These are phyloP conservation scores for Ustilago esculenta DNA, from an alignment of 1,284 basidiomycete species.

Conservation along the genomic window DNA sequence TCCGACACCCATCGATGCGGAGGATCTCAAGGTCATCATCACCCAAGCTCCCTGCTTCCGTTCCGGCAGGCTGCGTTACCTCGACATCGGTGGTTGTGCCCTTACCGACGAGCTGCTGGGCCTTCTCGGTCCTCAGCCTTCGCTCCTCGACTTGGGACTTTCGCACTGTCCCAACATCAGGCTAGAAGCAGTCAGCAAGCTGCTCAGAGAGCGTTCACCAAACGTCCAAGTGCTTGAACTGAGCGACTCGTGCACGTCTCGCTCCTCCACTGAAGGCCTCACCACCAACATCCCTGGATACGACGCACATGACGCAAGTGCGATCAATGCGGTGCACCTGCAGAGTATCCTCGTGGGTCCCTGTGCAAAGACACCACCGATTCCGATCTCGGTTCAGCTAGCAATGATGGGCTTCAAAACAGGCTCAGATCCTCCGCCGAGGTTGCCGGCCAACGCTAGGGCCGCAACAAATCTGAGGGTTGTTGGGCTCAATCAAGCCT, in stretches of 20 bases:
- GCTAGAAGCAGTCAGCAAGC: conserved; percentile 76
- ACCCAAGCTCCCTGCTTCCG: conserved; percentile 82
- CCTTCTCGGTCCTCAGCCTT: conserved; percentile 75
- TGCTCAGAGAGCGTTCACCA: conserved; percentile 76
- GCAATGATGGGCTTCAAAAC: conserved; percentile 60
- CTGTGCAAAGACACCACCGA: conserved; percentile 58
- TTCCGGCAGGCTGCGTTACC: conserved; percentile 80
- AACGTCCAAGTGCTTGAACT: conserved; percentile 88
- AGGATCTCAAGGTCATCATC: conserved; percentile 78
- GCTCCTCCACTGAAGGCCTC: conserved; percentile 28
- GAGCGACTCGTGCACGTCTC: conserved; percentile 72
- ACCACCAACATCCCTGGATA: conserved; percentile 52
- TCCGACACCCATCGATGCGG: conserved; percentile 77
- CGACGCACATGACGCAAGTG: conserved; percentile 71
- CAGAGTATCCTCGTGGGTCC: conserved; percentile 70
- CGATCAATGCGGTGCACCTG: conserved; percentile 72
- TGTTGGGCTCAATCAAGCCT: conserved; percentile 82
- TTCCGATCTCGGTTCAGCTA: conserved; percentile 59
- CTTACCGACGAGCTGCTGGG: conserved; percentile 72
- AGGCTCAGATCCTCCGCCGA: conserved; percentile 62
- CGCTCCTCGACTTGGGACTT: conserved; percentile 74
- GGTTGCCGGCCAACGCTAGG: conserved; percentile 32
- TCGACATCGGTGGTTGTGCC: conserved; percentile 87
- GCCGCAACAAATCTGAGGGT: conserved; percentile 79
- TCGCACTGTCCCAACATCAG: conserved; percentile 82